Evolutionary conservation across 2,329 filamentous ascomycete genomes (phyloP).

Genomic region (Xylariaceae sp.): DNA sequence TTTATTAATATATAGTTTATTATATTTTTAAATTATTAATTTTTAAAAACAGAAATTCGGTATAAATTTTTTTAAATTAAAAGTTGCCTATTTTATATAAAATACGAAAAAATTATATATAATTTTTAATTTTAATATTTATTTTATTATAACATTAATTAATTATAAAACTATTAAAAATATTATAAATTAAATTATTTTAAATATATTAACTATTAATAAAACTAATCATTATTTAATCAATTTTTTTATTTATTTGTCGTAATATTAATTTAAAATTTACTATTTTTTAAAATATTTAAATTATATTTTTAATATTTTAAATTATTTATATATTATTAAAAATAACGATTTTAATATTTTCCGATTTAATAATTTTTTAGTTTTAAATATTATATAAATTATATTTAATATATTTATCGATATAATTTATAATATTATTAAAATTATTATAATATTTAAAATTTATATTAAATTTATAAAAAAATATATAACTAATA

Average conservation of each 20-base stretch:
- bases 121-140: constrained; percentile 1
- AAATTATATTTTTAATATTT: not conserved
- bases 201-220: too few relatives aligned
- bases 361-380: not conserved
- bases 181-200: too few relatives aligned
- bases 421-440: not conserved
- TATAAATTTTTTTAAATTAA: constrained; percentile 5
- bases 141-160: not conserved
- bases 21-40: constrained; percentile 1
- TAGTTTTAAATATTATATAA: not conserved
- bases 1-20: not conserved
- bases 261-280: constrained; percentile 1
- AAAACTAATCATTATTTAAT: too few relatives aligned
- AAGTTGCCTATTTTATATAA: constrained; percentile 1
- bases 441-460: not conserved
- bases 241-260: constrained; percentile 1
- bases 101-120: constrained; percentile 1
- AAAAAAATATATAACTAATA: not conserved
- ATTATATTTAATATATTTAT: not conserved
- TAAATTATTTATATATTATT: not conserved
- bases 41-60: constrained; percentile 1
- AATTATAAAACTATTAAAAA: too few relatives aligned
- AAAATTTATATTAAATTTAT: not conserved
- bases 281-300: constrained; percentile 1
- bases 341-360: not conserved